Percentiles rank a stretch among this genome's conserved stretches.
phyloP scores from a whole-genome alignment of 2,329 filamentous ascomycete species.

The Metarhizium guizhouense region DNA sequence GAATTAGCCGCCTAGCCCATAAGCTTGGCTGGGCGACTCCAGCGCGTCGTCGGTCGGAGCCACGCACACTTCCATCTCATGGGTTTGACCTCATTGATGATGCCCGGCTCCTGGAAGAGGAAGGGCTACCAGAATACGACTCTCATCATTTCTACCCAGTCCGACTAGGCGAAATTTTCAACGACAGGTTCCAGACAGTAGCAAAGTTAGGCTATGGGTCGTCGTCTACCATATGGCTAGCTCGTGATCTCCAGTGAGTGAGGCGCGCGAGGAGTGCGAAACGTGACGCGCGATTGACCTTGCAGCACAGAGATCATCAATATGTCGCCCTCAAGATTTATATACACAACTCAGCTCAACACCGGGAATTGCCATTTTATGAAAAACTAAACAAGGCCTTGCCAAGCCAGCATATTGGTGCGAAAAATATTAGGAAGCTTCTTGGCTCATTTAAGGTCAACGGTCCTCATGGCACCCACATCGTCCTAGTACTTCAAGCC shows the following conservation, averaged over 20 bases:
- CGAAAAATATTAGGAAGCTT: background rate
- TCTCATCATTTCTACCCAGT: conserved; percentile 28
- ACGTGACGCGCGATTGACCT: conserved; percentile 2
- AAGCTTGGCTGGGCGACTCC: background rate
- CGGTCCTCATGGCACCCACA: conserved; percentile 13
- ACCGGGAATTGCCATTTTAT: conserved; percentile 16
- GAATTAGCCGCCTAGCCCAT: background rate
- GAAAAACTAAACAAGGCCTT: conserved; percentile 7
- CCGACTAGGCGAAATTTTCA: conserved; percentile 26
- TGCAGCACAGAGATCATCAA: conserved; percentile 5
- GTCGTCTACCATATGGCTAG: conserved; percentile 34
- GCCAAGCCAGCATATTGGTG: background rate
- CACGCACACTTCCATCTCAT: conserved; percentile 8
- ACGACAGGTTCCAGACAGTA: conserved; percentile 25
- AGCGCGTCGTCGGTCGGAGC: conserved; percentile 3
- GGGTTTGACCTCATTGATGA: conserved; percentile 11
- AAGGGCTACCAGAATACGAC: conserved; percentile 24
- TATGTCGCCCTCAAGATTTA: conserved; percentile 25
- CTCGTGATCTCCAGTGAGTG: conserved; percentile 23
- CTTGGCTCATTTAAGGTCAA: background rate
- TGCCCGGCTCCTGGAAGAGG: conserved; percentile 25
- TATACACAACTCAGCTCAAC: conserved; percentile 13
- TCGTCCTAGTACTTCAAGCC: conserved; percentile 13
- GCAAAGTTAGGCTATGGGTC: conserved; percentile 32
- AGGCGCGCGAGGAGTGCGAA: background rate